Evolutionary conservation across 2,329 filamentous ascomycete species (phyloP).

Genomic region (Rachicladosporium sp.): DNA sequence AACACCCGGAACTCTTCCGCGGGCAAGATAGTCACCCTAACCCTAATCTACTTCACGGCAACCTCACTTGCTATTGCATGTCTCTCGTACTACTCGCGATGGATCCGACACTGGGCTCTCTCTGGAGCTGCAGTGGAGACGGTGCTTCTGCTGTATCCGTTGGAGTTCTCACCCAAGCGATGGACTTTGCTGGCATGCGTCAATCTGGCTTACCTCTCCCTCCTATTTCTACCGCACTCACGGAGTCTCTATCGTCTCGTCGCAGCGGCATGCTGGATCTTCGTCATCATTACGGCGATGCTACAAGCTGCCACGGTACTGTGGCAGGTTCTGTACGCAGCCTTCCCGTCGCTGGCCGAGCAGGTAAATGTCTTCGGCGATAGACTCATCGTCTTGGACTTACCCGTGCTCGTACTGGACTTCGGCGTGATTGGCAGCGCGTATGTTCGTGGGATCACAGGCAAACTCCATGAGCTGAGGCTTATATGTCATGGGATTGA

Average conservation of each 20-base stretch:
- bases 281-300: constrained; percentile 31
- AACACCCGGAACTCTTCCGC: no score
- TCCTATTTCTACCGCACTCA: constrained; percentile 37
- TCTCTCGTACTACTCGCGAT: constrained; percentile 5
- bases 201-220: constrained; percentile 28
- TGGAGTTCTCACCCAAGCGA: constrained; percentile 11
- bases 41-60: no score
- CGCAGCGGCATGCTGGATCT: constrained; percentile 29
- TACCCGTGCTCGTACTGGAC: constrained; percentile 43
- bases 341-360: constrained; percentile 21
- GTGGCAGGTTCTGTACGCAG: constrained; percentile 12
- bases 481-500: constrained; percentile 41
- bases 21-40: no score
- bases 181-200: constrained; percentile 36
- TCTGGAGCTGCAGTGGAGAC: constrained; percentile 19
- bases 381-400: constrained; percentile 36
- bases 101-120: constrained; percentile 15
- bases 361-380: constrained; percentile 40
- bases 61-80: neutral
- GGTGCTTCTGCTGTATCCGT: constrained; percentile 20
- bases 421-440: constrained; percentile 41
- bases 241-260: constrained; percentile 40
- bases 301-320: constrained; percentile 34
- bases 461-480: constrained; percentile 38
- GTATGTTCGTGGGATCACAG: constrained; percentile 38